A percentile compares a stretch with the other conserved stretches of the same genome.
Evolutionary conservation across 257 asterid genomes (phyloP).

Genomic region (Fraxinus cuspidata): DNA sequence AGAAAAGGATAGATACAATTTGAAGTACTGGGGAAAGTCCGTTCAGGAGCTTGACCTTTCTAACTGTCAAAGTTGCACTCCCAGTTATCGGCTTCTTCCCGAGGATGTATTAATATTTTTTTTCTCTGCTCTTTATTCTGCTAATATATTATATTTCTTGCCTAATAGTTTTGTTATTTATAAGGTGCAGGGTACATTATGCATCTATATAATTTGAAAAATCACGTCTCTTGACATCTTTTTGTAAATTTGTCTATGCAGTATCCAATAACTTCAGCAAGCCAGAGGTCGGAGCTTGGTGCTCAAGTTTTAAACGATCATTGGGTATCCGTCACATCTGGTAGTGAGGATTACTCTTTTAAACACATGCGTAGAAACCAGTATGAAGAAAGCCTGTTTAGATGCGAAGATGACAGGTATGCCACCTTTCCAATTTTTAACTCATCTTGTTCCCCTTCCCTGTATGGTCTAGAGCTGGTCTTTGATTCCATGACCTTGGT

Average conservation of each 20-base stretch:
- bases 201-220: background rate
- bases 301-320: conserved; percentile 82
- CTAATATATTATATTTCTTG: background rate
- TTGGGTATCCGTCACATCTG: conserved; percentile 99
- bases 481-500: conserved; percentile 3
- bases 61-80: conserved; percentile 75
- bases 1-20: conserved; percentile 76
- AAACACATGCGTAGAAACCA: conserved; percentile 97
- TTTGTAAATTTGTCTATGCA: conserved; percentile 38
- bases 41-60: conserved; percentile 97
- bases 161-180: background rate
- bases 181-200: background rate
- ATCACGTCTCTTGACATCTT: background rate
- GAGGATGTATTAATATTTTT: conserved; percentile 72
- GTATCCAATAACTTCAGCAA: conserved; percentile 88
- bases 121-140: background rate
- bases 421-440: background rate
- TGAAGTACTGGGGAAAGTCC: conserved; percentile 92
- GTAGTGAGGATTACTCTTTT: conserved; percentile 98
- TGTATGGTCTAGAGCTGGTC: background rate
- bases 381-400: conserved; percentile 93
- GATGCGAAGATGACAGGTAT: conserved; percentile 99
- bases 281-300: conserved; percentile 93
- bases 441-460: background rate
- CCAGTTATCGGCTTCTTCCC: conserved; percentile 97